Evolutionary conservation across 192 early-diverging fungal genomes (phyloP).

Genomic region (Rhizophagus sp.): DNA sequence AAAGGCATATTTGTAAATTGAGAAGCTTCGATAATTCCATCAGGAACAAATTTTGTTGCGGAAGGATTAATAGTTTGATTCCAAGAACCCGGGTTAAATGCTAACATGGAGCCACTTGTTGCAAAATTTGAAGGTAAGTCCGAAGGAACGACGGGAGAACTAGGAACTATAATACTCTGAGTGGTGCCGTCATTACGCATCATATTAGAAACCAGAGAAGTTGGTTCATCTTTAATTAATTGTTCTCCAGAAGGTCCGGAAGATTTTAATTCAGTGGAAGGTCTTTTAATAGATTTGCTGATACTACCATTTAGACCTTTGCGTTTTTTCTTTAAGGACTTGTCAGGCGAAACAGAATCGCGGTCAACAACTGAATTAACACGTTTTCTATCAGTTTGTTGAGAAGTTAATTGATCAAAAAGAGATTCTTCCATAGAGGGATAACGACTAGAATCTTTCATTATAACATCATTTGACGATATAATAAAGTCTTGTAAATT

Average conservation of each 20-base stretch:
- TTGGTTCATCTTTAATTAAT: background rate
- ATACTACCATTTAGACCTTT: background rate
- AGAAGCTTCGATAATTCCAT: background rate
- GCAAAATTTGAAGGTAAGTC: background rate
- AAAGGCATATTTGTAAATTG: background rate
- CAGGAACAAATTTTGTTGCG: background rate
- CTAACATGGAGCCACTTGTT: background rate
- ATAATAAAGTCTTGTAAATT: background rate
- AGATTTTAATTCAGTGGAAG: background rate
- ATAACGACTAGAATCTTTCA: background rate
- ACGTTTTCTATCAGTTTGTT: slow-evolving; percentile 14
- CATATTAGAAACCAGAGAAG: background rate
- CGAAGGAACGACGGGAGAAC: background rate
- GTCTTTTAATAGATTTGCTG: background rate
- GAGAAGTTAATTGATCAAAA: slow-evolving; percentile 17
- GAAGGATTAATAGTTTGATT: background rate
- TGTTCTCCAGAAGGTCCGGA: background rate
- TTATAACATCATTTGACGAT: background rate
- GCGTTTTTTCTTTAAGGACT: slow-evolving; percentile 5
- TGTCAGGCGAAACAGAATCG: background rate
- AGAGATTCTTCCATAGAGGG: background rate
- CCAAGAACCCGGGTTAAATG: slow-evolving; percentile 19
- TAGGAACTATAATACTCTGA: slow-evolving; percentile 15
- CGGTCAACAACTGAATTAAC: background rate
- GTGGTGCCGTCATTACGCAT: background rate